Percentiles rank a stretch among this genome's conserved stretches.
phyloP scores from a whole-genome alignment of 2,329 filamentous ascomycete species.

The Sphaerulina musiva region DNA sequence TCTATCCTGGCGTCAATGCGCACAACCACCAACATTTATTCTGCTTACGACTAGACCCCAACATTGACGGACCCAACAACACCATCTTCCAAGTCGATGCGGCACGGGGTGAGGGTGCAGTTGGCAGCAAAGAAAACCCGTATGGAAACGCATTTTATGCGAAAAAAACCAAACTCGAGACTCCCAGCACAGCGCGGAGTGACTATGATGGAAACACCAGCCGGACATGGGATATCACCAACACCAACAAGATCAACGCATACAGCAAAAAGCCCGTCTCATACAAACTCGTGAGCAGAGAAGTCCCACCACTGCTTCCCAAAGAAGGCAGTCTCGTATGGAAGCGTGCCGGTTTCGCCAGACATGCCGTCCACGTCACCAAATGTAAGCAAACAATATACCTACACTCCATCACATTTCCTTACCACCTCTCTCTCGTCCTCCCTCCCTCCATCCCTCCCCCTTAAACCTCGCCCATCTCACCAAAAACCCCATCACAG shows the following conservation, averaged over 20 bases:
- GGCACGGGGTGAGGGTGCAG: slow-evolving; percentile 60
- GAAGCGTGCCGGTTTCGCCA: slow-evolving; percentile 81
- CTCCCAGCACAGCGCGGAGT: slow-evolving; percentile 59
- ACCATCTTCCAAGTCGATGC: slow-evolving; percentile 81
- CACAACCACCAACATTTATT: slow-evolving; percentile 97
- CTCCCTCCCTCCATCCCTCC: not conserved
- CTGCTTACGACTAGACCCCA: slow-evolving; percentile 80
- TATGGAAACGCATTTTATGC: slow-evolving; percentile 90
- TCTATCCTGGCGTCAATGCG: slow-evolving; percentile 84
- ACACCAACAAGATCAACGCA: slow-evolving; percentile 75
- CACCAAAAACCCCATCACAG: slow-evolving; percentile 37
- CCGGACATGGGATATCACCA: slow-evolving; percentile 85
- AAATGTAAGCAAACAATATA: slow-evolving; percentile 56
- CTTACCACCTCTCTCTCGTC: not conserved
- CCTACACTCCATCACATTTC: no score
- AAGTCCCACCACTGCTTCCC: slow-evolving; percentile 70
- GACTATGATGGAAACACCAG: slow-evolving; percentile 76
- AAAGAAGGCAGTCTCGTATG: slow-evolving; percentile 77
- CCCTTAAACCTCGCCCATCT: not conserved
- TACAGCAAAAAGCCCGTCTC: slow-evolving; percentile 76
- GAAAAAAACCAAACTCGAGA: slow-evolving; percentile 72
- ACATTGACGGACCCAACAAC: slow-evolving; percentile 78
- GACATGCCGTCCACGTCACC: slow-evolving; percentile 82
- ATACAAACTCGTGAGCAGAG: slow-evolving; percentile 85
- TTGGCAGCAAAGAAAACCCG: slow-evolving; percentile 73